Conservation (phyloP, 2,329 filamentous ascomycete species). For the Massarina eburnea region DNA sequence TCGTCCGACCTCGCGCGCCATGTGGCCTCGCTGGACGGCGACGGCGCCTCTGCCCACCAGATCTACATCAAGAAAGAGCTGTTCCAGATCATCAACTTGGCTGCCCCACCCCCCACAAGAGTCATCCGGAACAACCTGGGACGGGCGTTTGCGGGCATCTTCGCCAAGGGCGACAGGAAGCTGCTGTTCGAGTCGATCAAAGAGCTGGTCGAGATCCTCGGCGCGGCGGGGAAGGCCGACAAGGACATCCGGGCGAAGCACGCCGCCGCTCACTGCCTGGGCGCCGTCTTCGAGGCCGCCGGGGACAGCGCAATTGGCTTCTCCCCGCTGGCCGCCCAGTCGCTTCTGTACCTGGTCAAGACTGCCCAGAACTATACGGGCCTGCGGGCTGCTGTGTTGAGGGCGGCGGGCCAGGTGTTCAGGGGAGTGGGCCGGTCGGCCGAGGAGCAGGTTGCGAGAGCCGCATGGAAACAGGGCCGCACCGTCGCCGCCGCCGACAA, state of each 20-base stretch:
- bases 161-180: conserved; percentile 84
- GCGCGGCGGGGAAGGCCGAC: conserved; percentile 70
- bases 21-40: conserved; percentile 70
- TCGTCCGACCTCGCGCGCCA: conserved; percentile 80
- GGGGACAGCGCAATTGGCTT: conserved; percentile 90
- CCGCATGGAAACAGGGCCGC: conserved; percentile 90
- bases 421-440: conserved; percentile 74
- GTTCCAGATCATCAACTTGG: conserved; percentile 85
- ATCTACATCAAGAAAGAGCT: conserved; percentile 91
- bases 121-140: conserved; percentile 89
- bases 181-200: conserved; percentile 93
- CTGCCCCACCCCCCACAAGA: conserved; percentile 78
- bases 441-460: conserved; percentile 82
- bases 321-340: conserved; percentile 71
- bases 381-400: conserved; percentile 75
- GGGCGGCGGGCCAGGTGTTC: conserved; percentile 72
- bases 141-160: conserved; percentile 78
- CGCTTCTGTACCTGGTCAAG: conserved; percentile 79
- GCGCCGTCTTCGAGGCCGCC: conserved; percentile 86
- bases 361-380: conserved; percentile 77
- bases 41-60: conserved; percentile 86
- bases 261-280: conserved; percentile 83
- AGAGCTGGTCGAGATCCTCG: conserved; percentile 74
- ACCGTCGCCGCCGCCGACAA: conserved; percentile 78
- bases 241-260: conserved; percentile 79